Evolutionary conservation across 352 stramenopile genomes (phyloP), one percentile per base, ranked within the genome.

Genomic region (Phytophthora vignae): DNA sequence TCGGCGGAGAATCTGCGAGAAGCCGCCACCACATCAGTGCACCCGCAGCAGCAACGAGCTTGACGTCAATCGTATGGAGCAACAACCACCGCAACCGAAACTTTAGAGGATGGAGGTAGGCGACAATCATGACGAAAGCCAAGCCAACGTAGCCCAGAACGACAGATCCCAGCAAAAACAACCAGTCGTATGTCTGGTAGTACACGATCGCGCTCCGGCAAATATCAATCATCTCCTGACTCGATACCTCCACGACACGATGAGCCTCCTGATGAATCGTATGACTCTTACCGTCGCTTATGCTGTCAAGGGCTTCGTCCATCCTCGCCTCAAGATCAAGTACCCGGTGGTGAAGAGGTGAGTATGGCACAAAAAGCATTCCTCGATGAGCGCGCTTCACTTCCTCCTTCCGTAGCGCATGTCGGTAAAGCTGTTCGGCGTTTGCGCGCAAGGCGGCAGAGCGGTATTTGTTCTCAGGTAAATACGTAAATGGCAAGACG

Each of bases 151-250:
- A 96, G 7, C 86, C 86, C 5, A 84, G 29, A 15, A 92, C 76
- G 44, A 95, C 86, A 8, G 90, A 78, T 36, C 69, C 79, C 21
- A 91, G 71, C 29, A 96, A 71, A 65, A 91, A 91, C 49, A 90
- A 69, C 80, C 87, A 93, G 73, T 96, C 89, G 72, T 96, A 95
- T 38, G 77, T 86, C 60, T 95, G 87, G 59, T 93, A 92, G 61
- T 94, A 94, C 54, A 81, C 64, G 40, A 96, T 81, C 55, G 85
- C 82, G 9, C 76, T 82, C 52, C 88, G 77, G 21, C 80, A 92
- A 60, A 92, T 76, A 52, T 73, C 78, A 57, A 95, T 89, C 60
- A 91, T 78, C 38, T 84, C 78, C 49, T 94, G 85, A 22, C 76
- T 89, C 50, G 78, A 38, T 0, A 67, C 31, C 64, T 93, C 85